Percentiles rank a stretch among this genome's conserved stretches.
phyloP scores from a whole-genome alignment of 768 basidiomycete species.

The Phaeotremella skinneri region DNA sequence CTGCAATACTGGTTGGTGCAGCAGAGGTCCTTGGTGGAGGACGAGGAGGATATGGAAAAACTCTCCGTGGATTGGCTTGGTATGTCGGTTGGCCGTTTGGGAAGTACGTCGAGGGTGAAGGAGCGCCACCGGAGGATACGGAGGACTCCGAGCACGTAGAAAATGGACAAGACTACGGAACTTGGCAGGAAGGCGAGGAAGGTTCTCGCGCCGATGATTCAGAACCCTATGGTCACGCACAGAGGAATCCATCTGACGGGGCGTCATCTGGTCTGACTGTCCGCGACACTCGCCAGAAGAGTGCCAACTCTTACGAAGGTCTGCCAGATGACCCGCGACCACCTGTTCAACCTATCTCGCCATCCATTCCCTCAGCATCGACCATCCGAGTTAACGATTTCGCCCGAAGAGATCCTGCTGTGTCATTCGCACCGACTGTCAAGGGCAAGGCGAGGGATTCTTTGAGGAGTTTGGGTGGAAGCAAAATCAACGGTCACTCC shows the following conservation, averaged over 20 bases:
- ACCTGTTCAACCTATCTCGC: slow-evolving; percentile 11
- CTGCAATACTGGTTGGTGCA: slow-evolving; percentile 67
- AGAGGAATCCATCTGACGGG: slow-evolving; percentile 33
- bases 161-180: slow-evolving; percentile 2
- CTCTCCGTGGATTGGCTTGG: slow-evolving; percentile 90
- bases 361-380: slow-evolving; percentile 1
- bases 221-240: slow-evolving; percentile 7
- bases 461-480: neutral
- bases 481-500: slow-evolving; percentile 19
- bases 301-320: slow-evolving; percentile 4
- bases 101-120: slow-evolving; percentile 88
- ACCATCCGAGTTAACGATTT: slow-evolving; percentile 21
- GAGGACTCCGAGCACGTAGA: slow-evolving; percentile 49
- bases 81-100: slow-evolving; percentile 98
- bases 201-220: slow-evolving; percentile 19
- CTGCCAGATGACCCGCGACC: slow-evolving; percentile 51
- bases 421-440: slow-evolving; percentile 44
- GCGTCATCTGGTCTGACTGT: slow-evolving; percentile 31
- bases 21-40: slow-evolving; percentile 71
- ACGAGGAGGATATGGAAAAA: slow-evolving; percentile 69
- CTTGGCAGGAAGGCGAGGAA: slow-evolving; percentile 8
- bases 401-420: slow-evolving; percentile 45
- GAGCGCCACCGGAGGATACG: slow-evolving; percentile 38
- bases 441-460: slow-evolving; percentile 26
- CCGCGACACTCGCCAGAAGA: slow-evolving; percentile 8